Evolutionary conservation across 805 yeast species (phyloP), one percentile per base, ranked within the genome.

Genomic region (Lachancea thermotolerans): DNA sequence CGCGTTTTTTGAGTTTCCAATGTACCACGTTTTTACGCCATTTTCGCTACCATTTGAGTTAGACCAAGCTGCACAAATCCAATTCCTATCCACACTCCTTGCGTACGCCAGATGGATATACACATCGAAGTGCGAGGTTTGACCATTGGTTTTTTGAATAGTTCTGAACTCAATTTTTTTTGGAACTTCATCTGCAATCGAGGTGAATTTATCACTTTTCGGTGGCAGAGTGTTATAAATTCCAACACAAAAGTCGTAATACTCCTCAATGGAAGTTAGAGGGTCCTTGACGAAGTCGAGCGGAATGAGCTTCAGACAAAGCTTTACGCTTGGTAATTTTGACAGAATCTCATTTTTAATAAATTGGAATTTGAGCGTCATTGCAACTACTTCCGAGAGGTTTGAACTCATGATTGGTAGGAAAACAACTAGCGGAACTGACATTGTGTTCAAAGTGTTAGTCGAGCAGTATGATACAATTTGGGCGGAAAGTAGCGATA

Each of bases 51-150:
- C 96, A 59, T 75, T 74, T 40, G 90, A 91, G 57, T 91, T 96
- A 0, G 93, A 73, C 95, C 97, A 88, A 0, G 95, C 82, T 0
- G 87, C 95, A 17, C 81, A 78, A 37, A 88, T 72, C 96, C 96
- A 91, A 44, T 78, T 79, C 49, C 79, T 80, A 60, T 90, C 95
- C 3, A 77, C 70, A 0, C 95, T 83, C 42, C 95, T 64, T 28
- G 88, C 87, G 56, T 90, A 91, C 1, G 95, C 88, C 10, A 93
- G 71, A 59, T 93, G 98, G 17, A 91, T 69, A 54, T 79, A 85
- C 1, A 85, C 71, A 55, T 89, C 96, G 44, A 63, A 65, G 31
- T 57, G 58, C n/a, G 61, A 60, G 2, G 52, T 51, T 14, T 65
- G 56, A 2, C 68, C 64, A 25, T 65, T 54, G 2, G 69, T 58